Conservation (phyloP, 1,139 yeast genomes). For the Debaryomyces psychrophilus region DNA sequence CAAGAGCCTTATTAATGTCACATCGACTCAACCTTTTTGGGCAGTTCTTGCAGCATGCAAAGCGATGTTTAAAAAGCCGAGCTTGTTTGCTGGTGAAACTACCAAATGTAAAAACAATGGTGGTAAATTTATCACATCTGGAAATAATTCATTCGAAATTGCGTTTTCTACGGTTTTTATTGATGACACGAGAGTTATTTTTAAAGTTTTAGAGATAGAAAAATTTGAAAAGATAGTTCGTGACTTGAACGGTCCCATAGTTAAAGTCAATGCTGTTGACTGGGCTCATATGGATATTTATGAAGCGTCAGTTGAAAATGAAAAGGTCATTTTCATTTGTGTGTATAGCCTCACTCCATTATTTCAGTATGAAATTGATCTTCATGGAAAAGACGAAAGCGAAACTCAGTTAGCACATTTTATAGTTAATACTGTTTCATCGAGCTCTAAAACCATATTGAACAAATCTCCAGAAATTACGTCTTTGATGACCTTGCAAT, state of each 20-base stretch:
- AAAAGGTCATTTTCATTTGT: constrained; percentile 47
- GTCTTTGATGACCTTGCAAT: constrained; percentile 62
- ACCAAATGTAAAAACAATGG: constrained; percentile 31
- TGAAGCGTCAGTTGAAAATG: constrained; percentile 38
- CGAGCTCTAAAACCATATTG: constrained; percentile 31
- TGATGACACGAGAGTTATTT: constrained; percentile 43
- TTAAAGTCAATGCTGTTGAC: constrained; percentile 60
- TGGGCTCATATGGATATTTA: constrained; percentile 55
- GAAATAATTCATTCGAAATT: constrained; percentile 10
- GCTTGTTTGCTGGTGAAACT: constrained; percentile 57
- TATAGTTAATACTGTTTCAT: constrained; percentile 40
- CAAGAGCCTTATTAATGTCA: constrained; percentile 25
- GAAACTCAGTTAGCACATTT: constrained; percentile 26
- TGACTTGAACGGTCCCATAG: constrained; percentile 39
- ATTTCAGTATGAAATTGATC: constrained; percentile 68
- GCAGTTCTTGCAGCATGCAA: constrained; percentile 63
- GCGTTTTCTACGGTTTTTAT: constrained; percentile 32
- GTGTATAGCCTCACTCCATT: constrained; percentile 65
- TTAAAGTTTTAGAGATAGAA: constrained; percentile 41
- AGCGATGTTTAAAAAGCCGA: constrained; percentile 53
- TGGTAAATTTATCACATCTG: constrained; percentile 17
- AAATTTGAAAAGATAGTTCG: constrained; percentile 11
- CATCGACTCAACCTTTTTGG: constrained; percentile 65
- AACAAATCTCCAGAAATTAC: constrained; percentile 47
- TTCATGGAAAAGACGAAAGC: constrained; percentile 37